Conservation (phyloP, 768 basidiomycete genomes). For the Macrocybe gigantea region DNA sequence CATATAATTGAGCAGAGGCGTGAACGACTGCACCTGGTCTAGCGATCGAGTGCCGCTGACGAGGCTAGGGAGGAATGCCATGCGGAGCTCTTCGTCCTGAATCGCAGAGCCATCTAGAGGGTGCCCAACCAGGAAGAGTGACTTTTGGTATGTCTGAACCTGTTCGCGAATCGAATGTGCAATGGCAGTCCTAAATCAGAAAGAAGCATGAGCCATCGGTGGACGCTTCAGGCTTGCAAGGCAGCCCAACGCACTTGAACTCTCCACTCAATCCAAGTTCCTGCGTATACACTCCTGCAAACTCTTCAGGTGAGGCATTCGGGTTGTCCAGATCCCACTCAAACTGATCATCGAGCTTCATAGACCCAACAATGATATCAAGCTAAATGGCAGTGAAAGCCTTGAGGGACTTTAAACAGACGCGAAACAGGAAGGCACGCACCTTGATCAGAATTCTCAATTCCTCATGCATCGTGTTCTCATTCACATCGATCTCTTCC, state of each 20-base stretch:
- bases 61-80: conserved; percentile 84
- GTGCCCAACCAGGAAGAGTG: conserved; percentile 85
- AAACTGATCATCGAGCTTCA: conserved; percentile 94
- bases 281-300: conserved; percentile 79
- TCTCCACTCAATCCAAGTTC: conserved; percentile 91
- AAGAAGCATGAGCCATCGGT: not conserved
- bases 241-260: conserved; percentile 63
- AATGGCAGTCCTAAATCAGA: conserved; percentile 71
- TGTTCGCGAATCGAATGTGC: conserved; percentile 96
- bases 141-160: conserved; percentile 86
- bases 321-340: conserved; percentile 93
- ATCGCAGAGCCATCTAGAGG: conserved; percentile 73
- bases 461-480: conserved; percentile 69
- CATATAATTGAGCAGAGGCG: conserved; percentile 85
- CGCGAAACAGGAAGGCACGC: conserved; percentile 12
- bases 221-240: not conserved
- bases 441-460: conserved; percentile 93
- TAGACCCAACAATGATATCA: conserved; percentile 89
- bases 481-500: conserved; percentile 63
- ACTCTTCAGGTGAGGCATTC: conserved; percentile 83
- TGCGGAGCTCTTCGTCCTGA: conserved; percentile 86
- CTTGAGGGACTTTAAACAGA: not conserved
- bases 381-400: conserved; percentile 43
- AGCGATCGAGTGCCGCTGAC: conserved; percentile 63
- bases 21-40: conserved; percentile 76